Base-by-base conservation (phyloP, 1,139 yeast species). In the Suzukiozyma palmioleophila region DNA sequence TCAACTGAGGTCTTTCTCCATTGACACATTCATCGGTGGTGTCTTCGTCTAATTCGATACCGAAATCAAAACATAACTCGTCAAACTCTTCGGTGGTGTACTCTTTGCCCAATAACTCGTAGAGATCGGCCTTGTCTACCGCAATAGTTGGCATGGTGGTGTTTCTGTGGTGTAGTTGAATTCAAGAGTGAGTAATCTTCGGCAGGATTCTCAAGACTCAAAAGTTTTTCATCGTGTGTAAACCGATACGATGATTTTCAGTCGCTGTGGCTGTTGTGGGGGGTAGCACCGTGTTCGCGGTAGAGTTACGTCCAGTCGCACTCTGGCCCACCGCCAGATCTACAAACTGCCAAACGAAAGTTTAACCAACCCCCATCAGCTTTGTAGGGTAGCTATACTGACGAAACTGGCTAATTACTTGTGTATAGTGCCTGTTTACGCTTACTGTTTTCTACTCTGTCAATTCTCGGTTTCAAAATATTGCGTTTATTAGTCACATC, bases 11-110 rank as follows among this genome's bases (percentile, higher is more conserved):
- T 62, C 97, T 87, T 66, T 90, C 97, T 35, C 77, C 81, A 42
- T 76, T 83, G 51, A 70, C 71, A 46, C 86, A 83, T 39, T 84
- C 94, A 38, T 84, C 88, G 35, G 94, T 85, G 53, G 86, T 80
- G 61, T 94, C 98, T 68, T 94, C 98, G 62, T 94, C 99, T 49
- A 94, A 76, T 69, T 94, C 99, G 52, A 94, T 82, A 53, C 99
- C 99, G 53, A 90, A 94, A 57, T 90, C 95, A 69, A 94, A 94
- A 69, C 98, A 94, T 52, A 94, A 78, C 64, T 90, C 97, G 60
- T 94, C 98, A 57, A 94, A 90, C 59, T 90, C 98, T 55, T 88
- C 81, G 49, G 94, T 85, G 56, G 96, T 77, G 66, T 89, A 92
- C 40, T 73, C 62, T 57, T 76, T 80, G 45, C 95, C 97, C 48